Conservation (phyloP, 805 yeast species). For the Candida khao-thaluensis region DNA sequence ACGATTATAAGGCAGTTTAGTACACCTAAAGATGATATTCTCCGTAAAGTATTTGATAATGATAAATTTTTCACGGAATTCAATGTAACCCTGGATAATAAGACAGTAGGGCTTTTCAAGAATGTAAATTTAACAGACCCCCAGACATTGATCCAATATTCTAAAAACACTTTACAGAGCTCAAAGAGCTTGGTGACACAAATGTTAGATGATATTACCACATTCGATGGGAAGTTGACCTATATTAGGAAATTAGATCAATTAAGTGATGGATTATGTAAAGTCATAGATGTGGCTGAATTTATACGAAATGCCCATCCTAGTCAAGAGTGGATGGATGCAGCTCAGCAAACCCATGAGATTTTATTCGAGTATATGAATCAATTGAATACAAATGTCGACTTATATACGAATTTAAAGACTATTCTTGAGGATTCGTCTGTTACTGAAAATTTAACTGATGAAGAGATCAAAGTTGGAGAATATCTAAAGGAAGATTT, state of each 20-base stretch:
- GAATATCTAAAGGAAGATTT: constrained; percentile 78
- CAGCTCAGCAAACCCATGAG: constrained; percentile 87
- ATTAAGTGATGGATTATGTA: constrained; percentile 81
- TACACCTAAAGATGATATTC: constrained; percentile 8
- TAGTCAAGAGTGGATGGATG: constrained; percentile 59
- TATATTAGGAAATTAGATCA: constrained; percentile 74
- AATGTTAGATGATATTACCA: constrained; percentile 46
- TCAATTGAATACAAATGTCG: constrained; percentile 78
- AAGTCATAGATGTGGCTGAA: constrained; percentile 92
- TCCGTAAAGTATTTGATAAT: constrained; percentile 60
- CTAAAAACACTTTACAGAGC: constrained; percentile 57
- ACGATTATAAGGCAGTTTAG: no score
- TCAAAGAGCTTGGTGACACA: constrained; percentile 62
- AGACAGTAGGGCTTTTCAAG: constrained; percentile 61
- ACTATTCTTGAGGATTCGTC: constrained; percentile 47
- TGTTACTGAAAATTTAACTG: constrained; percentile 39
- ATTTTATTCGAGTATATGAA: constrained; percentile 93
- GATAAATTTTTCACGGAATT: constrained; percentile 54
- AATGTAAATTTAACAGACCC: constrained; percentile 72
- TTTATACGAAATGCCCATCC: constrained; percentile 91
- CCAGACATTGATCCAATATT: constrained; percentile 65
- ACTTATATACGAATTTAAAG: constrained; percentile 59
- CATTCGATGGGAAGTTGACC: constrained; percentile 42
- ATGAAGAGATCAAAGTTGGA: constrained; percentile 84
- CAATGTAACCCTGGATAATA: constrained; percentile 26